Evolutionary conservation across 2,329 filamentous ascomycete species (phyloP).

Genomic region (Diaporthe aspalathi): DNA sequence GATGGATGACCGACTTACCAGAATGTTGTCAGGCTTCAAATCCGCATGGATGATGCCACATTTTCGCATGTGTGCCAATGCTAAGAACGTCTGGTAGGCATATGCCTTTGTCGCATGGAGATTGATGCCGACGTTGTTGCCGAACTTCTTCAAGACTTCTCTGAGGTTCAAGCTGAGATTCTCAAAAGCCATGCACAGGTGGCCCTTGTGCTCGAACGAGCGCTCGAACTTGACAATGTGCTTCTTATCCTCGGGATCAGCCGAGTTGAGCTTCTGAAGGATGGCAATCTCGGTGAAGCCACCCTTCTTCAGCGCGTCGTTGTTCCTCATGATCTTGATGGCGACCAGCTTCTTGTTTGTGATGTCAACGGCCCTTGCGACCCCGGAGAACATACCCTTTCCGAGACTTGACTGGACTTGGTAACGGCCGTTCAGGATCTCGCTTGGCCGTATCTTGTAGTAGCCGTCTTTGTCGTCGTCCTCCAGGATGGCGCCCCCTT

Average conservation of each 20-base stretch:
- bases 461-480: conserved; percentile 96
- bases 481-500: conserved; percentile 82
- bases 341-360: conserved; percentile 83
- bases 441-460: conserved; percentile 93
- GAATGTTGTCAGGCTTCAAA: conserved; percentile 96
- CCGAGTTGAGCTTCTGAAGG: conserved; percentile 84
- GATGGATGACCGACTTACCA: conserved; percentile 63
- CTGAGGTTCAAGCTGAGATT: conserved; percentile 93
- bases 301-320: conserved; percentile 90
- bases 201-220: conserved; percentile 92
- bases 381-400: conserved; percentile 95
- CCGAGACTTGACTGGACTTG: conserved; percentile 89
- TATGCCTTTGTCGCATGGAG: conserved; percentile 88
- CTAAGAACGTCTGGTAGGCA: conserved; percentile 93
- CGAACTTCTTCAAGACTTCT: conserved; percentile 95
- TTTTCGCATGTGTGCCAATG: conserved; percentile 86
- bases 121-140: conserved; percentile 93
- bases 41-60: conserved; percentile 96
- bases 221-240: conserved; percentile 90
- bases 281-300: conserved; percentile 96
- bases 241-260: conserved; percentile 89
- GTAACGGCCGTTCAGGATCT: conserved; percentile 89
- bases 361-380: conserved; percentile 87
- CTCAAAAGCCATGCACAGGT: conserved; percentile 97
- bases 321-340: conserved; percentile 98